A percentile compares a stretch with the other conserved stretches of the same genome.
Conservation (phyloP, 225 moss, liverwort and hornwort genomes). For the Pseudoscleropodium purum region DNA sequence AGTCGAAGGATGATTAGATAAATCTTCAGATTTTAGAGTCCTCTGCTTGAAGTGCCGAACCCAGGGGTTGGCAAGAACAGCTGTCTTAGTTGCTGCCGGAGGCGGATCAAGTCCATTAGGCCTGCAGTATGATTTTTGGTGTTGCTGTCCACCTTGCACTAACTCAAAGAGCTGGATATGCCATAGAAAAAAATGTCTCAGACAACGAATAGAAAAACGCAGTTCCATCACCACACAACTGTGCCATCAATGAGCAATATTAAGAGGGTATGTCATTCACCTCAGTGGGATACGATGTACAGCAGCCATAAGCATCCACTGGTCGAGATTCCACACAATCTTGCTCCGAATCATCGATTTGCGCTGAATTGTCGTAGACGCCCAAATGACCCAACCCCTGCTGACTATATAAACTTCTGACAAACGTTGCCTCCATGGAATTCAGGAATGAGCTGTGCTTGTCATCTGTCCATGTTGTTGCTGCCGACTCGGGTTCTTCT, state of each 20-base stretch:
- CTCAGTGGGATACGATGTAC: slow-evolving; percentile 36
- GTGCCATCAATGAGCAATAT: not conserved
- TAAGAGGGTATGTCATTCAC: not conserved
- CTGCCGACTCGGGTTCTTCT: slow-evolving; percentile 33
- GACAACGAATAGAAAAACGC: not conserved
- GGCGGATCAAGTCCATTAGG: slow-evolving; percentile 23
- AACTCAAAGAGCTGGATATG: slow-evolving; percentile 40
- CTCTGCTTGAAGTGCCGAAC: slow-evolving; percentile 48
- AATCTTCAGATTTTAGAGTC: not conserved
- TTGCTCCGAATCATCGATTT: slow-evolving; percentile 39
- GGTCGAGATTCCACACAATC: slow-evolving; percentile 61
- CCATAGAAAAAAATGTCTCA: not conserved
- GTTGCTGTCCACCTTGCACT: slow-evolving; percentile 29
- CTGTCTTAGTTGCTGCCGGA: slow-evolving; percentile 5
- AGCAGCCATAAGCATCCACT: slow-evolving; percentile 21
- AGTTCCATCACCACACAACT: not conserved
- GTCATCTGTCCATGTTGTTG: slow-evolving; percentile 60
- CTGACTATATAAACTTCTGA: slow-evolving; percentile 36
- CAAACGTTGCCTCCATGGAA: slow-evolving; percentile 56
- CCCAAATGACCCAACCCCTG: slow-evolving; percentile 25
- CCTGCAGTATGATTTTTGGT: slow-evolving; percentile 10
- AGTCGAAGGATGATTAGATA: not conserved
- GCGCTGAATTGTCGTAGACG: slow-evolving; percentile 11
- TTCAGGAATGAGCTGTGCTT: slow-evolving; percentile 55
- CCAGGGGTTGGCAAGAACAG: slow-evolving; percentile 51